Percentiles rank a stretch among this genome's conserved stretches.
These are phyloP conservation scores for Microbotryum violaceum DNA, from an alignment of 1,284 basidiomycete genomes.

Conservation along the genomic window DNA sequence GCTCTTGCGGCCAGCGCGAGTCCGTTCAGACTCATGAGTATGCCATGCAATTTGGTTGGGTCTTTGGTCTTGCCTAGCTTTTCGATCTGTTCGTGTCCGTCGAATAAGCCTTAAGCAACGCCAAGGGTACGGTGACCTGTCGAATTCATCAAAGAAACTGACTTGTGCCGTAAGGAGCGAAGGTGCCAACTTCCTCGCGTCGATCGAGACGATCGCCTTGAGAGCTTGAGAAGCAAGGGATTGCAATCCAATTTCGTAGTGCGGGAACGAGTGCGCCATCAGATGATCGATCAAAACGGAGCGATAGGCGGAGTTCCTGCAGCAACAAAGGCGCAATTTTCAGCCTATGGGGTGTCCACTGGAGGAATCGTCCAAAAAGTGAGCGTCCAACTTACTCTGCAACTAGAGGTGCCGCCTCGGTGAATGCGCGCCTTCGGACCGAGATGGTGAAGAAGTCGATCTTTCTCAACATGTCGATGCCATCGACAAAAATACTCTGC, in stretches of 20 bases:
- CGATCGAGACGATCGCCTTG: slow-evolving; percentile 57
- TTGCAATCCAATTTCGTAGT: slow-evolving; percentile 84
- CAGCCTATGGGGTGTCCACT: neutral
- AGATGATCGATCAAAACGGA: slow-evolving; percentile 64
- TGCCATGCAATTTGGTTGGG: slow-evolving; percentile 67
- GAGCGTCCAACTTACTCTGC: slow-evolving; percentile 55
- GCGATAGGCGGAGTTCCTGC: slow-evolving; percentile 58
- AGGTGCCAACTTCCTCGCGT: slow-evolving; percentile 49
- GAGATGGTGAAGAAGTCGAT: slow-evolving; percentile 95
- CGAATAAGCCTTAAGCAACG: neutral
- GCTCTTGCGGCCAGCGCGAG: slow-evolving; percentile 48
- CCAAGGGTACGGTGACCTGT: neutral
- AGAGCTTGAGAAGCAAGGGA: slow-evolving; percentile 71
- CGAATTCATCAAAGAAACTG: neutral
- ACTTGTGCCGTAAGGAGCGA: neutral
- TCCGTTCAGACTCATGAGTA: slow-evolving; percentile 64
- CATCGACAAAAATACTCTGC: slow-evolving; percentile 80
- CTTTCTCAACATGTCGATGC: slow-evolving; percentile 82
- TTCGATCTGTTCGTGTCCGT: slow-evolving; percentile 45
- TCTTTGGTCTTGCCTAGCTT: slow-evolving; percentile 58
- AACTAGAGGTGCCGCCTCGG: slow-evolving; percentile 72
- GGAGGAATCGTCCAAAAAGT: neutral
- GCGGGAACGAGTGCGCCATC: slow-evolving; percentile 63
- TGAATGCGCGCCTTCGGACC: slow-evolving; percentile 72
- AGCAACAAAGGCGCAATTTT: neutral